phyloP scores from a whole-genome alignment of 495 filamentous ascomycete genomes.

The Talaromyces nanjingensis region DNA sequence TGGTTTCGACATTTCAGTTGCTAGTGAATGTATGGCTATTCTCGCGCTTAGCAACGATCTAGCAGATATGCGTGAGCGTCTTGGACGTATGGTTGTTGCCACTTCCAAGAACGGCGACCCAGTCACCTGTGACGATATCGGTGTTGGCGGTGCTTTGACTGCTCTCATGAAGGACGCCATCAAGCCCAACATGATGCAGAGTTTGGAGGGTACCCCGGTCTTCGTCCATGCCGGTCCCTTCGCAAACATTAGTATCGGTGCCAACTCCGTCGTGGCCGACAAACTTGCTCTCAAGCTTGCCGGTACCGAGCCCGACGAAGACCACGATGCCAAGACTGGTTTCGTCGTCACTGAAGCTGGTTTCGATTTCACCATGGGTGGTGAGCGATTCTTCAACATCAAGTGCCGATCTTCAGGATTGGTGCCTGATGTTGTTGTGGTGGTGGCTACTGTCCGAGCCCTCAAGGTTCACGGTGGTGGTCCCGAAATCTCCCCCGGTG shows the following conservation, averaged over 20 bases:
- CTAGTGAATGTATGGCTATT: conserved; percentile 97
- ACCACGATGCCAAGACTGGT: conserved; percentile 74
- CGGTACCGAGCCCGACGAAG: conserved; percentile 91
- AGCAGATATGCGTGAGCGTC: conserved; percentile 83
- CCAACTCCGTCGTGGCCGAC: conserved; percentile 89
- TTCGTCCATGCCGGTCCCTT: conserved; percentile 97
- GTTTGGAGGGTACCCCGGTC: conserved; percentile 91
- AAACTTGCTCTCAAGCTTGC: conserved; percentile 93
- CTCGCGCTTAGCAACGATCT: conserved; percentile 86
- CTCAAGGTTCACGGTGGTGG: conserved; percentile 96
- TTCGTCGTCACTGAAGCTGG: conserved; percentile 98
- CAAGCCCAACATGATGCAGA: conserved; percentile 99
- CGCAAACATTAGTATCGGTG: conserved; percentile 96
- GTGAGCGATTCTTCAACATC: conserved; percentile 99
- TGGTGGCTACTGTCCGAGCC: conserved; percentile 92
- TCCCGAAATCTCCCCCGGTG: conserved; percentile 82
- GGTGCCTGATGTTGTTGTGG: conserved; percentile 84
- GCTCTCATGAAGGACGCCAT: conserved; percentile 97
- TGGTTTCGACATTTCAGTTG: conserved; percentile 95
- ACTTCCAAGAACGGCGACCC: conserved; percentile 80
- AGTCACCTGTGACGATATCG: conserved; percentile 92
- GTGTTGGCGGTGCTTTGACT: conserved; percentile 83
- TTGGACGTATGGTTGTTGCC: conserved; percentile 95
- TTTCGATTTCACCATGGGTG: conserved; percentile 99
- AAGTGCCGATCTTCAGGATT: conserved; percentile 95